Evolutionary conservation across 176 grass and related monocot species (phyloP).

Genomic region (Cocos nucifera): DNA sequence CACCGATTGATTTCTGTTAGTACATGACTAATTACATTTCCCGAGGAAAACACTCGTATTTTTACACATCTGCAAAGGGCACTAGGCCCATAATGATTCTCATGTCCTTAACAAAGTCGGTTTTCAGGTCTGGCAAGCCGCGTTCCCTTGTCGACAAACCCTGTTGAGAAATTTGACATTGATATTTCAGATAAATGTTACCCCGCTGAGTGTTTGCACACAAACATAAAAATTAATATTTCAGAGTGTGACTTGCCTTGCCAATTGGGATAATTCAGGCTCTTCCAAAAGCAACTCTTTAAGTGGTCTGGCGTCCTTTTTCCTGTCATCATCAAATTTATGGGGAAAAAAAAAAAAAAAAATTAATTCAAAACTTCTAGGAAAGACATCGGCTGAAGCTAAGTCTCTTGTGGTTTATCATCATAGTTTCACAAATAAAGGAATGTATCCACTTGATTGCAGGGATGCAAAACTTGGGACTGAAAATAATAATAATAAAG

Average conservation of each 20-base stretch:
- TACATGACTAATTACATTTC: too few relatives aligned
- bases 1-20: too few relatives aligned
- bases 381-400: not conserved
- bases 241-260: conserved; percentile 32
- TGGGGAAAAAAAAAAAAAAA: conserved; percentile 9
- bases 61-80: too few relatives aligned
- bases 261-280: conserved; percentile 53
- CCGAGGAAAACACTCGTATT: too few relatives aligned
- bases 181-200: not conserved
- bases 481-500: not conserved
- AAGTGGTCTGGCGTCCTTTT: conserved; percentile 29
- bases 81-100: too few relatives aligned
- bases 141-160: conserved; percentile 2
- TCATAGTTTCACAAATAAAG: too few relatives aligned
- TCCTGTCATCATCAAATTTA: conserved; percentile 28
- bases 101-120: too few relatives aligned
- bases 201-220: not conserved
- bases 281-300: conserved; percentile 81
- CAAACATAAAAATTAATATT: not conserved
- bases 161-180: not conserved
- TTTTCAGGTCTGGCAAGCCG: not conserved
- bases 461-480: not conserved
- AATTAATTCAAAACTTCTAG: not conserved
- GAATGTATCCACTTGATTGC: too few relatives aligned
- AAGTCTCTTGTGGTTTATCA: too few relatives aligned